Conservation (phyloP, 768 basidiomycete species). For the Calocybe cyanea region DNA sequence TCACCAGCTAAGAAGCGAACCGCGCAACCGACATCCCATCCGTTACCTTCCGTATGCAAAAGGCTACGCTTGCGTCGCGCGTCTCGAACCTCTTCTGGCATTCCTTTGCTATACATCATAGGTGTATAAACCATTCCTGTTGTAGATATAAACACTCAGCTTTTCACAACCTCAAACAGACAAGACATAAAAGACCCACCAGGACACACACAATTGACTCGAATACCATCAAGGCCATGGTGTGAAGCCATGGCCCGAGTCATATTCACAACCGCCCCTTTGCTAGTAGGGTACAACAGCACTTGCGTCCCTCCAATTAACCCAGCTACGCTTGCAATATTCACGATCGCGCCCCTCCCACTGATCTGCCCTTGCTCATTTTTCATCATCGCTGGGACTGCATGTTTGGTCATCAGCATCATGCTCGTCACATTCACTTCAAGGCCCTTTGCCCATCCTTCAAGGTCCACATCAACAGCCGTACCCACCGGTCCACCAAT, state of each 20-base stretch:
- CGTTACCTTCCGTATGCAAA: conserved; percentile 39
- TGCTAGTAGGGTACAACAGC: conserved; percentile 39
- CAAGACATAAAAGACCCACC: conserved; percentile 21
- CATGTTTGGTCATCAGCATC: conserved; percentile 41
- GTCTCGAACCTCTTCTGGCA: conserved; percentile 32
- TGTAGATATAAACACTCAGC: conserved; percentile 8
- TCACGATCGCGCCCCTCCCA: conserved; percentile 38
- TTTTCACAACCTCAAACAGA: background rate
- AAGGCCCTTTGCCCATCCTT: conserved; percentile 31
- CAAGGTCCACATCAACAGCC: conserved; percentile 33
- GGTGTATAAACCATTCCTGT: conserved; percentile 39
- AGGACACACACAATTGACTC: conserved; percentile 39
- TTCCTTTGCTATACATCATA: conserved; percentile 35
- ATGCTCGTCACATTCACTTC: conserved; percentile 39
- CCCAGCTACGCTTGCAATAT: conserved; percentile 36
- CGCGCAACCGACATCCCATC: conserved; percentile 38
- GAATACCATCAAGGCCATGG: conserved; percentile 35
- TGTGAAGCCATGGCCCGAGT: conserved; percentile 42
- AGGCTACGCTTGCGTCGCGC: conserved; percentile 32
- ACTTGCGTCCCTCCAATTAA: conserved; percentile 35
- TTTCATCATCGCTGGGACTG: conserved; percentile 39
- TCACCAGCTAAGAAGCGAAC: conserved; percentile 38
- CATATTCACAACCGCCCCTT: conserved; percentile 41
- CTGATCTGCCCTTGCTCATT: conserved; percentile 24
- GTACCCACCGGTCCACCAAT: conserved; percentile 35